These are phyloP conservation scores for Biscutella laevigata DNA, from an alignment of 441 rosid genomes.

Conservation along the genomic window DNA sequence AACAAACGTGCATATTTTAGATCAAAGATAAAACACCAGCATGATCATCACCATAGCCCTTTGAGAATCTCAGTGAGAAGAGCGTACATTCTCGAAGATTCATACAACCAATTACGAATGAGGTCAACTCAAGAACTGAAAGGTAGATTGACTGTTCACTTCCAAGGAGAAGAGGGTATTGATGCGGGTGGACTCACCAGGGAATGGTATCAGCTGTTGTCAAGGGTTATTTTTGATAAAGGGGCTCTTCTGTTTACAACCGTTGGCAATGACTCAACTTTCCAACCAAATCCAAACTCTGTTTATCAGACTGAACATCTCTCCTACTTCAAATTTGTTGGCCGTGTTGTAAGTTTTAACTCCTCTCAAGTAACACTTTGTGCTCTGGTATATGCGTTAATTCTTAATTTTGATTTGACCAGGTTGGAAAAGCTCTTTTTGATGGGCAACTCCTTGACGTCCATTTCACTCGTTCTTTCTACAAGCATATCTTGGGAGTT, in stretches of 20 bases:
- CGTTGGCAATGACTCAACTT: constrained; percentile 91
- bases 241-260: constrained; percentile 93
- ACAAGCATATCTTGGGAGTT: constrained; percentile 86
- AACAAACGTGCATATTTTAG: constrained; percentile 85
- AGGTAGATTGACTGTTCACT: constrained; percentile 86
- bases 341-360: constrained; percentile 76
- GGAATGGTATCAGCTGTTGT: constrained; percentile 95
- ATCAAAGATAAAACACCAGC: constrained; percentile 90
- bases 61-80: constrained; percentile 88
- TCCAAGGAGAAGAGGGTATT: constrained; percentile 96
- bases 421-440: constrained; percentile 94
- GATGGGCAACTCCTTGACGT: constrained; percentile 95
- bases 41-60: constrained; percentile 85
- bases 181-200: constrained; percentile 98
- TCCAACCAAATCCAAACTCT: constrained; percentile 97
- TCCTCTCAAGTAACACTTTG: neutral
- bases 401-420: constrained; percentile 21
- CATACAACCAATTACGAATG: constrained; percentile 89
- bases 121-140: constrained; percentile 72
- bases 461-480: constrained; percentile 91
- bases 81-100: constrained; percentile 94
- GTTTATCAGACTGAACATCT: constrained; percentile 94
- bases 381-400: constrained; percentile 1
- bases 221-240: constrained; percentile 93
- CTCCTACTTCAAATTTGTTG: constrained; percentile 92